phyloP scores from a whole-genome alignment of 148 eudicot species.

The Nepenthes mirabilis region DNA sequence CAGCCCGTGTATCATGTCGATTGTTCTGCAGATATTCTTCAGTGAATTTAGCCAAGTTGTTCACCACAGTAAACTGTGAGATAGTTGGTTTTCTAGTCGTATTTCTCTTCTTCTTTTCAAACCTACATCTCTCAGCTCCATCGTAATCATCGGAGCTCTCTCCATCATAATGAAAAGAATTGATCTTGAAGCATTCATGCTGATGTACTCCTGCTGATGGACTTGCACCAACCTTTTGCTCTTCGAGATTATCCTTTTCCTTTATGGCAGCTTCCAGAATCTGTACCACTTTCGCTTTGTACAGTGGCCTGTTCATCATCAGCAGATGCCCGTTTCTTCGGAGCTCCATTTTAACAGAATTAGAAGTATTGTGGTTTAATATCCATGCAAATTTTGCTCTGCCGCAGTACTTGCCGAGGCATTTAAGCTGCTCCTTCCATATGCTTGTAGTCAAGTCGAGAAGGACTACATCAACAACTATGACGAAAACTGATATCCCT shows the following conservation, averaged over 20 bases:
- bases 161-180: conserved; percentile 32
- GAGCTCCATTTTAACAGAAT: conserved; percentile 59
- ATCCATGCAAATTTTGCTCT: conserved; percentile 70
- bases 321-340: conserved; percentile 53
- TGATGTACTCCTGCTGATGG: conserved; percentile 16
- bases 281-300: conserved; percentile 79
- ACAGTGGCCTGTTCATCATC: conserved; percentile 79
- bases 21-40: conserved; percentile 23
- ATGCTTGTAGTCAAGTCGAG: conserved; percentile 67
- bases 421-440: conserved; percentile 76
- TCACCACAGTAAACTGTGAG: conserved; percentile 22
- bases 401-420: conserved; percentile 36
- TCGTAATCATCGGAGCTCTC: conserved; percentile 63
- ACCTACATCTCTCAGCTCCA: conserved; percentile 21
- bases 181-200: conserved; percentile 56
- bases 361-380: conserved; percentile 70
- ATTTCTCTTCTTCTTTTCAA: conserved; percentile 16
- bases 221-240: conserved; percentile 17
- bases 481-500: conserved; percentile 24
- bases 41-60: conserved; percentile 30
- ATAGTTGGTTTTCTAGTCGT: conserved; percentile 11
- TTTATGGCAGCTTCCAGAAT: conserved; percentile 60
- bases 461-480: conserved; percentile 58
- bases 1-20: conserved; percentile 4
- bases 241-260: conserved; percentile 25